phyloP scores from a whole-genome alignment of 305 asterid species.

The Plantago coronopus region DNA sequence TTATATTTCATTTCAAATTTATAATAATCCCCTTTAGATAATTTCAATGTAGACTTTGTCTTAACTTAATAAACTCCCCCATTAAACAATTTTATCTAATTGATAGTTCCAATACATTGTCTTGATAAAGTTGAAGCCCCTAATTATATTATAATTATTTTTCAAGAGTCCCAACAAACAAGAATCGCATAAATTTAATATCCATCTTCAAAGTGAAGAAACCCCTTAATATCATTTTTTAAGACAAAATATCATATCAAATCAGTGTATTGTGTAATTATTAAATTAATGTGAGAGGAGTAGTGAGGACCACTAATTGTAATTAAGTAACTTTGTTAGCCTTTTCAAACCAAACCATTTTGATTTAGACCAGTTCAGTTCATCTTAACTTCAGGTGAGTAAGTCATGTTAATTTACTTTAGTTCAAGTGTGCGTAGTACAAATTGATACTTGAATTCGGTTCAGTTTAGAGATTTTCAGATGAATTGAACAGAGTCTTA shows the following conservation, averaged over 20 bases:
- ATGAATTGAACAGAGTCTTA: no score
- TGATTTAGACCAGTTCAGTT: no score
- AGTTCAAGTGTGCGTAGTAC: no score
- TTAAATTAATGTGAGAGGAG: not conserved
- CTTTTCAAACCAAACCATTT: no score
- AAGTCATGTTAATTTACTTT: no score
- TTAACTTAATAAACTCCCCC: not conserved
- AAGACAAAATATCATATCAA: not conserved
- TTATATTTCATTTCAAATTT: not conserved
- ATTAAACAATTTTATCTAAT: conserved; percentile 24
- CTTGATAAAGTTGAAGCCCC: conserved; percentile 28
- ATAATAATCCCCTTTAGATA: not conserved
- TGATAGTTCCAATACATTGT: conserved; percentile 34
- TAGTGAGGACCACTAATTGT: conserved; percentile 18
- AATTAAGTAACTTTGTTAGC: not conserved
- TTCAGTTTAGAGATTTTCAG: no score
- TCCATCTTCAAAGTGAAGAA: conserved; percentile 26
- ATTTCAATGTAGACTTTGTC: conserved; percentile 7
- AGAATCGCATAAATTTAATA: conserved; percentile 1
- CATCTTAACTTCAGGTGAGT: no score
- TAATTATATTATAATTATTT: conserved; percentile 10
- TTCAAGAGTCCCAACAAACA: conserved; percentile 28
- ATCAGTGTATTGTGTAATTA: not conserved
- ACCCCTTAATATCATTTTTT: conserved; percentile 1
- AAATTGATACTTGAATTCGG: no score